Base-by-base conservation (phyloP, 2,329 filamentous ascomycete genomes). In the Lasiodiplodia sp. region DNA sequence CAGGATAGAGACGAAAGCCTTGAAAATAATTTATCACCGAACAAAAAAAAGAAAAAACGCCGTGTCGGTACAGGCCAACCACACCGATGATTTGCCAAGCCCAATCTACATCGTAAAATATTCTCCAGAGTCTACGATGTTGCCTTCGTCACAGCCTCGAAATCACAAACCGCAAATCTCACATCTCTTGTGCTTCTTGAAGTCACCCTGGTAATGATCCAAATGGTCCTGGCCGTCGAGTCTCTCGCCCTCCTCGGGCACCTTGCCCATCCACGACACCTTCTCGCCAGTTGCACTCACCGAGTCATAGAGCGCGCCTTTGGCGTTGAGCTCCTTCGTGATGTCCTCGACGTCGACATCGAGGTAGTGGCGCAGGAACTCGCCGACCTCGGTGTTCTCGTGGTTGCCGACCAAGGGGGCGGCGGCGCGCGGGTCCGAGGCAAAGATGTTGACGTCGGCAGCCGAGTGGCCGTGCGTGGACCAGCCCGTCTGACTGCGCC, bases 391-490 rank as follows among this genome's bases (percentile, higher is more conserved):
- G 0, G 91, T 98, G 78, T 99, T 99, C 83, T 99, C 96, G 67
- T 96, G 90, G 78, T 98, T 98, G 8, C 95, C 95, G 3, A 88
- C 83, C 7, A 97, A 84, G 16, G 86, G 84, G 53, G 87, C 85
- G 0, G 90, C 87, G 37, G 83, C 82, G 47, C 87, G 85, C 0
- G 87, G 85, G 3, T 92, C 89, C 0, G 92, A 94, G 65, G 92
- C 91, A 82, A 98, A 99, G 72, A 99, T 93, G 79, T 99, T 99
- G 60, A 99, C 96, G 77, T 99, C 96, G 8, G 96, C 94, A 64
- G 91, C 96, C 77, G 76, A 75, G 70, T 25, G 34, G 34, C 96
- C 96, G 78, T 97, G 95, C 0, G 94, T 97, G 71, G 88, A 91
- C 96, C 96, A 99, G 16, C 96, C 96, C 53, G 97, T 88, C 76